Conservation (phyloP, 1,139 yeast genomes). For the Lodderomyces metapsilosis region DNA sequence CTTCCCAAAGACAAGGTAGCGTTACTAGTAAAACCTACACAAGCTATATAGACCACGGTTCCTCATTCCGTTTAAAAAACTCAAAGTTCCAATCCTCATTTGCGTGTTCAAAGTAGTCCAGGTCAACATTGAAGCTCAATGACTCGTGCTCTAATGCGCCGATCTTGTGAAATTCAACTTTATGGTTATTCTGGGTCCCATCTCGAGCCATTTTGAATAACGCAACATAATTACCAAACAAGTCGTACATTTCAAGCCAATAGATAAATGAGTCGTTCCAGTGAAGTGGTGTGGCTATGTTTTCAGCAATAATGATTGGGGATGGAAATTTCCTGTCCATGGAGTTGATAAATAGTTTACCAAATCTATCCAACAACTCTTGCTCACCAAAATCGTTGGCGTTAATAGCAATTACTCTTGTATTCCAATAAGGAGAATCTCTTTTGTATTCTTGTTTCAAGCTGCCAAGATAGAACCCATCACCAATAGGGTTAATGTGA, state of each 20-base stretch:
- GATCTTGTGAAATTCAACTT: not conserved
- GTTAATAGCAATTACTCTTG: conserved; percentile 26
- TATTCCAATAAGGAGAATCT: conserved; percentile 19
- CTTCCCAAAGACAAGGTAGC: not conserved
- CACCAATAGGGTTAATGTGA: conserved; percentile 26
- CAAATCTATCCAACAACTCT: conserved; percentile 21
- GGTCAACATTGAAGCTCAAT: conserved; percentile 13
- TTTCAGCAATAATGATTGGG: conserved; percentile 20
- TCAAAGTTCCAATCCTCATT: conserved; percentile 29
- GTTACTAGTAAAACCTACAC: not conserved
- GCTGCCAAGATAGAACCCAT: conserved; percentile 31
- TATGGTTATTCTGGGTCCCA: conserved; percentile 15
- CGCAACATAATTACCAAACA: conserved; percentile 27
- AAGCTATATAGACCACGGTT: not conserved
- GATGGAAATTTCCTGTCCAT: conserved; percentile 29
- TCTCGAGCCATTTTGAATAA: conserved; percentile 26
- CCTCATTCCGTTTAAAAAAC: conserved; percentile 15
- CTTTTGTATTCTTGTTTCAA: conserved; percentile 16
- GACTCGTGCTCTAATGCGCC: not conserved
- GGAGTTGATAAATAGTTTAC: conserved; percentile 20
- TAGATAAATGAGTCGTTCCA: conserved; percentile 36
- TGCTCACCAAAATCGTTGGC: conserved; percentile 18
- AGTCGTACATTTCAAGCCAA: conserved; percentile 41
- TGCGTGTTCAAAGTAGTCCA: conserved; percentile 22
- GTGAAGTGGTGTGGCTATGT: conserved; percentile 17